These are phyloP conservation scores for Fusarium papillatum DNA, from an alignment of 2,329 filamentous ascomycete genomes.

Conservation along the genomic window DNA sequence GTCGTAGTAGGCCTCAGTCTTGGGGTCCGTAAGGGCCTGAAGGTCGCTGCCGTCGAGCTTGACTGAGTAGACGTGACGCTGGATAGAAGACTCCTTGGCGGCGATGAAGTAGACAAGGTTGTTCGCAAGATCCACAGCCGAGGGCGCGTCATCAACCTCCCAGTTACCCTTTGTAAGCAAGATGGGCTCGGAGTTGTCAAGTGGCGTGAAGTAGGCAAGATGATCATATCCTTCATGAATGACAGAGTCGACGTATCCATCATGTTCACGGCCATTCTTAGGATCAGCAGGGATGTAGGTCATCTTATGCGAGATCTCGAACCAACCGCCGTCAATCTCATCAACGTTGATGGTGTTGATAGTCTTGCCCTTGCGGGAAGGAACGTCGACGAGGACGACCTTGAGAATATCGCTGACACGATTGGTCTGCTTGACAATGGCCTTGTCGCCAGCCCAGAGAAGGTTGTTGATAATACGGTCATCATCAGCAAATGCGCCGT, in stretches of 20 bases:
- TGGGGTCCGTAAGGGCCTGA: conserved; percentile 79
- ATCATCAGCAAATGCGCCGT: conserved; percentile 83
- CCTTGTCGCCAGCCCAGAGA: conserved; percentile 88
- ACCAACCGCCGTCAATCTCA: conserved; percentile 95
- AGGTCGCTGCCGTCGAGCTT: conserved; percentile 84
- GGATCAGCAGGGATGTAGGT: conserved; percentile 89
- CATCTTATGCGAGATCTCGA: conserved; percentile 91
- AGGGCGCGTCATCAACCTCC: conserved; percentile 91
- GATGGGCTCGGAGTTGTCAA: conserved; percentile 85
- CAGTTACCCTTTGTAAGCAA: conserved; percentile 91
- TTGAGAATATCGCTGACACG: conserved; percentile 93
- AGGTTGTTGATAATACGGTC: conserved; percentile 94
- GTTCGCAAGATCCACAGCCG: conserved; percentile 85
- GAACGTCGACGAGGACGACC: conserved; percentile 87
- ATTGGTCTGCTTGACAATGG: conserved; percentile 93
- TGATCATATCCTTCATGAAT: conserved; percentile 92
- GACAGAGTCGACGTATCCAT: conserved; percentile 94
- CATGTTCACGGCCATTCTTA: conserved; percentile 78
- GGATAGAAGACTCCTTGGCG: conserved; percentile 88
- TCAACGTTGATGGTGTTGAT: conserved; percentile 85
- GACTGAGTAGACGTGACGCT: conserved; percentile 93
- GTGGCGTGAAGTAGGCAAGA: conserved; percentile 90
- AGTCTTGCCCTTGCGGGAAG: conserved; percentile 78
- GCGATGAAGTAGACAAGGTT: conserved; percentile 93
- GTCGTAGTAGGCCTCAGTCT: conserved; percentile 81